Evolutionary conservation across 306 rosid genomes (phyloP).

Genomic region (Corylus heterophylla): DNA sequence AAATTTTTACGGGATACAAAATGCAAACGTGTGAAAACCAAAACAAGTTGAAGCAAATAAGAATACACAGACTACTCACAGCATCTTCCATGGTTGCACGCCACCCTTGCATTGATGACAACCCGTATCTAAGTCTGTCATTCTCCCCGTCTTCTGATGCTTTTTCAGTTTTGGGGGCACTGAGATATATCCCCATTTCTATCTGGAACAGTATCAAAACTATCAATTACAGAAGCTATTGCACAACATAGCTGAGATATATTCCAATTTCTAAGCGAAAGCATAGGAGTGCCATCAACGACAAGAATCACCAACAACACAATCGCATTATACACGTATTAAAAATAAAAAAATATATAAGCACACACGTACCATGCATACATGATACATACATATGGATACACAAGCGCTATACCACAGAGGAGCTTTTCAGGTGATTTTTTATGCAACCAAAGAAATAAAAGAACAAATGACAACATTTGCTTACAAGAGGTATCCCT

Average conservation of each 20-base stretch:
- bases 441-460: too few relatives aligned
- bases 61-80: slow-evolving; percentile 39
- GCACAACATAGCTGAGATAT: background rate
- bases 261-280: too few relatives aligned
- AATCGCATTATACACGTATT: background rate
- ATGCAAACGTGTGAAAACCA: background rate
- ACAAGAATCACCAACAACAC: background rate
- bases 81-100: slow-evolving; percentile 99
- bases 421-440: background rate
- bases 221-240: background rate
- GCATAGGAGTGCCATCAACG: too few relatives aligned
- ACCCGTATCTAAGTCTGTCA: slow-evolving; percentile 64
- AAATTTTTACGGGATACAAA: background rate
- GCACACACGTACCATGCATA: background rate
- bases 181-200: slow-evolving; percentile 84
- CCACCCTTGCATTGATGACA: slow-evolving; percentile 99
- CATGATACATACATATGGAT: background rate
- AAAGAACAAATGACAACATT: background rate
- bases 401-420: background rate
- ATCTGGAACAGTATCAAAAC: slow-evolving; percentile 28
- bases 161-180: slow-evolving; percentile 89
- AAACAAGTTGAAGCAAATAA: background rate
- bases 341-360: too few relatives aligned
- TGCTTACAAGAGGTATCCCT: background rate
- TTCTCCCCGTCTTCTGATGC: slow-evolving; percentile 84